Percentiles rank a stretch among this genome's conserved stretches.
Conservation (phyloP, 805 yeast genomes). For the Komagataella mondaviorum region DNA sequence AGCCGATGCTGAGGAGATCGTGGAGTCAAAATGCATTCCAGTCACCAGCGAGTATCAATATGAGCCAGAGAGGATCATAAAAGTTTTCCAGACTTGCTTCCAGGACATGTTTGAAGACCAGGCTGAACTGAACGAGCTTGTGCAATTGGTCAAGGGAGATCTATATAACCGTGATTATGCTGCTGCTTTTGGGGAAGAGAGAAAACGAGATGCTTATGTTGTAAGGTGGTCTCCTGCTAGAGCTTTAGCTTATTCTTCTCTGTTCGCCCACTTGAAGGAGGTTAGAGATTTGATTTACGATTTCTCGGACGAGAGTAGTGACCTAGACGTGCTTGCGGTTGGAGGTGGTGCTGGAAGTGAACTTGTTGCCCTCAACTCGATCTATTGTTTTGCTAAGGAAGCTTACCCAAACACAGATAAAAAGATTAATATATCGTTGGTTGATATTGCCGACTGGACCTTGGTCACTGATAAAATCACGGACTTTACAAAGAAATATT, state of each 20-base stretch:
- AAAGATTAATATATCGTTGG: conserved; percentile 25
- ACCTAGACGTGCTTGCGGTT: conserved; percentile 37
- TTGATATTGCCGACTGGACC: conserved; percentile 77
- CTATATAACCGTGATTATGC: conserved; percentile 59
- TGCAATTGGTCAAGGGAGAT: conserved; percentile 61
- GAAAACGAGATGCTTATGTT: conserved; percentile 63
- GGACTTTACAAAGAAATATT: background rate
- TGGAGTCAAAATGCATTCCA: conserved; percentile 13
- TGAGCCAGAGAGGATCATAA: conserved; percentile 21
- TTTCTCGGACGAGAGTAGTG: conserved; percentile 5
- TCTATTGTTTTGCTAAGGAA: conserved; percentile 19
- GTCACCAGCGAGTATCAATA: conserved; percentile 19
- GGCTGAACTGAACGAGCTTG: conserved; percentile 22
- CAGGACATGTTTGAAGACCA: conserved; percentile 18
- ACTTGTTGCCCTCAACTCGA: conserved; percentile 47
- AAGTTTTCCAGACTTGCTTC: conserved; percentile 20
- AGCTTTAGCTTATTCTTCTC: conserved; percentile 58
- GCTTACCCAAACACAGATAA: background rate
- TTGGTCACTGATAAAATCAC: conserved; percentile 23
- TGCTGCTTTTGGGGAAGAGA: conserved; percentile 51
- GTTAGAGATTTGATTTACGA: conserved; percentile 5
- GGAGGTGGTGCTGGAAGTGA: conserved; percentile 94
- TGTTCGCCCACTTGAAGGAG: conserved; percentile 31
- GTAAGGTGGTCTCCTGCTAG: conserved; percentile 82
- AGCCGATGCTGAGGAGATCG: conserved; percentile 1